Conservation (phyloP, 129 eudicot species). For the Saussurea involucrata region DNA sequence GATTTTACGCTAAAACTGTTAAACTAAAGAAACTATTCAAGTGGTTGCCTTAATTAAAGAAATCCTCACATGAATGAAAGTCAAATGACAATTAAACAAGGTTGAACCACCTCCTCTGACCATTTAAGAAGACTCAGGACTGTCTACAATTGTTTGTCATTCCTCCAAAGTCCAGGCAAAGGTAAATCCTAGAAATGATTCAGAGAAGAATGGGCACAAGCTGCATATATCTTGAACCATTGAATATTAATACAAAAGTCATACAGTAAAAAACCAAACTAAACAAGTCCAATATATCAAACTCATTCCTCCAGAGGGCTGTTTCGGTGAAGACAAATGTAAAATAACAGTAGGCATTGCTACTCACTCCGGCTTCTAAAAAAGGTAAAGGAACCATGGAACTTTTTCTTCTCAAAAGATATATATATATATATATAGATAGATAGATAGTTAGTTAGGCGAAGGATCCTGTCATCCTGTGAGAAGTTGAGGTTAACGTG, state of each 20-base stretch:
- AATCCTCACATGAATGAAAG: neutral
- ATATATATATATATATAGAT: neutral
- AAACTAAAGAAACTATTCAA: no score
- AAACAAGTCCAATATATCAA: no score
- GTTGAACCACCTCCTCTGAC: neutral
- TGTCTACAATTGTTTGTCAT: neutral
- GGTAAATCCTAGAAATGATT: neutral
- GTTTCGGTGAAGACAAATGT: no score
- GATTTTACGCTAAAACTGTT: no score
- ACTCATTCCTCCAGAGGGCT: no score
- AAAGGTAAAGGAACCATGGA: no score
- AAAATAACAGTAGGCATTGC: neutral
- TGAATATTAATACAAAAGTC: neutral
- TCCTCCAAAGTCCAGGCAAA: neutral
- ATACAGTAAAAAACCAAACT: neutral
- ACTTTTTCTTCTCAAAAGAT: no score
- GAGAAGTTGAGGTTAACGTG: no score
- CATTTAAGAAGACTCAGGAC: neutral
- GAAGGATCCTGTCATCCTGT: no score
- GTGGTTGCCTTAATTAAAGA: no score
- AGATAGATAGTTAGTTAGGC: no score
- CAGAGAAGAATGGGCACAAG: neutral
- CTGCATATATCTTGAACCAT: neutral
- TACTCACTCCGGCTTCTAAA: neutral
- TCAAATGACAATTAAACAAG: neutral